Conservation (phyloP, 164 flowering plant genomes). For the Euptelea pleiosperma region DNA sequence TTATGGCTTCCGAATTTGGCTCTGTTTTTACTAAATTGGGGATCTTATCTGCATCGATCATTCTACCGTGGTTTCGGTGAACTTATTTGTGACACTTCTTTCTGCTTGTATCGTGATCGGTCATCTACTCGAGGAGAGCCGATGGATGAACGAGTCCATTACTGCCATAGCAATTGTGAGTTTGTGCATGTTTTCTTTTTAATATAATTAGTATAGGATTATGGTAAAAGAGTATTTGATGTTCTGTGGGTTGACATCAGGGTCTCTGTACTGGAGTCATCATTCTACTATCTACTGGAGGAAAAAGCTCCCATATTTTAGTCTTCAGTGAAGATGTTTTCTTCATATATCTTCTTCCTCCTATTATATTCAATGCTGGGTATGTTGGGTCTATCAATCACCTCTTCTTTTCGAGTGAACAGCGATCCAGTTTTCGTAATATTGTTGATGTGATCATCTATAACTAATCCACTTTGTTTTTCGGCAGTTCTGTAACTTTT, state of each 20-base stretch:
- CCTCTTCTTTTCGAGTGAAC: neutral
- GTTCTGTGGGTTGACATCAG: conserved; percentile 30
- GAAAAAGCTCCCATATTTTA: conserved; percentile 60
- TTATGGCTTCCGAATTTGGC: conserved; percentile 26
- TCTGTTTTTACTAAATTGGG: conserved; percentile 20
- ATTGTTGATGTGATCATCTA: too few species aligned
- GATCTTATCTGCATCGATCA: conserved; percentile 45
- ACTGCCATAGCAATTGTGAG: conserved; percentile 69
- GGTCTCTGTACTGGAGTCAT: conserved; percentile 63
- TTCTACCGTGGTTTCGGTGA: conserved; percentile 51
- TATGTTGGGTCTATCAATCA: conserved; percentile 18
- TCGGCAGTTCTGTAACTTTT: too few species aligned
- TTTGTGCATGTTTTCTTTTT: neutral
- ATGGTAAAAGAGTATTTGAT: neutral
- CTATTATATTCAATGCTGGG: conserved; percentile 82
- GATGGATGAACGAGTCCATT: conserved; percentile 74
- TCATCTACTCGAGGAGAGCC: conserved; percentile 63
- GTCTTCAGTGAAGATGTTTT: conserved; percentile 77
- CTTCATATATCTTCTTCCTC: conserved; percentile 77
- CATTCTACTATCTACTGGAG: conserved; percentile 50
- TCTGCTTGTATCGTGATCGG: conserved; percentile 73
- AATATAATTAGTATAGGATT: neutral
- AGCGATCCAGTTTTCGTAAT: neutral
- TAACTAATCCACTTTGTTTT: too few species aligned
- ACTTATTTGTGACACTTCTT: conserved; percentile 63